A percentile compares a stretch with the other conserved stretches of the same genome.
Evolutionary conservation across 2,329 filamentous ascomycete species (phyloP).

Genomic region (Epichloe amarillans): DNA sequence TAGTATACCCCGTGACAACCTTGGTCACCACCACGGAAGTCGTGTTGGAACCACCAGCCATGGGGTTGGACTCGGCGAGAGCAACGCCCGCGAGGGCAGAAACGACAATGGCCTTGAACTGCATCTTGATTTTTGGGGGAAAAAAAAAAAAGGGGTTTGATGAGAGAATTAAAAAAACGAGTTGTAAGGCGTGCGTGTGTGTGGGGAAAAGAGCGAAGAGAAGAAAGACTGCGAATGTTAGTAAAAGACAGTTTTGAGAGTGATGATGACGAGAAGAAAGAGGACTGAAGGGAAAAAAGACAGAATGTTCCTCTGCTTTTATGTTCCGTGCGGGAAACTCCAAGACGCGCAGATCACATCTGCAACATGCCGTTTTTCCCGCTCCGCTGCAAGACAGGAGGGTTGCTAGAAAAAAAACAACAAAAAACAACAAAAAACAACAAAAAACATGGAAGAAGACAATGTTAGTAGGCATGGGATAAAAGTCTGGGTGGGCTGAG

Average conservation of each 20-base stretch:
- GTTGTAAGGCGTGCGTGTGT: no score
- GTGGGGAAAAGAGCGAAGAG: neutral
- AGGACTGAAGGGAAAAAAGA: no score
- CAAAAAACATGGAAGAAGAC: neutral
- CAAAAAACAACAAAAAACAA: no score
- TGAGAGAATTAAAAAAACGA: no score
- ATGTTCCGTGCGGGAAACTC: neutral
- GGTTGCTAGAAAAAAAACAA: no score
- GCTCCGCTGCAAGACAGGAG: no score
- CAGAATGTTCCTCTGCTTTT: neutral
- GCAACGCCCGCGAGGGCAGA: neutral
- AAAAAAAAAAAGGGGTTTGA: no score
- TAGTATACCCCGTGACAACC: constrained; percentile 24
- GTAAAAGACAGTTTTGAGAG: neutral
- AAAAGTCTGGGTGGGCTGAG: neutral
- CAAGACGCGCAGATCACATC: neutral
- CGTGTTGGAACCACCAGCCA: neutral
- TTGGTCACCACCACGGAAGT: constrained; percentile 15
- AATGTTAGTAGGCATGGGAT: neutral
- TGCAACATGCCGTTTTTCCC: no score
- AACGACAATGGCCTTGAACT: constrained; percentile 1
- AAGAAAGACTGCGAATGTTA: neutral
- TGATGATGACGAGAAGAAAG: neutral
- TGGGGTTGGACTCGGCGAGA: neutral
- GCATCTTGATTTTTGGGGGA: neutral